phyloP scores from a whole-genome alignment of 345 rosid genomes.

The Balakata baccata region DNA sequence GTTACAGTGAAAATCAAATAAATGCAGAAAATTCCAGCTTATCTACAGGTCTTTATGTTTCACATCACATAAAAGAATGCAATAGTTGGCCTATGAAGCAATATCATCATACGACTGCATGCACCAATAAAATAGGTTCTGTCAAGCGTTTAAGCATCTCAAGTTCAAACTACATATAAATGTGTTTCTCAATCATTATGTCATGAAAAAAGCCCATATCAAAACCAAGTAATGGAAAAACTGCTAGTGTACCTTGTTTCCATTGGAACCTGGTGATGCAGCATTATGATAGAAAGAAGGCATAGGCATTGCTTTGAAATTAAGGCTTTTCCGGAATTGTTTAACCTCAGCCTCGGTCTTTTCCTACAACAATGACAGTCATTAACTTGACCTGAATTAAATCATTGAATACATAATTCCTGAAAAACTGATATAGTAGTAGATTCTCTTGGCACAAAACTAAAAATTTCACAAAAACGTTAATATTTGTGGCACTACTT shows the following conservation, averaged over 20 bases:
- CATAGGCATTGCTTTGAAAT: constrained; percentile 85
- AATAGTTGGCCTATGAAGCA: neutral
- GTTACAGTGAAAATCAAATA: neutral
- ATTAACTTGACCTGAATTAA: neutral
- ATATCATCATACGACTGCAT: neutral
- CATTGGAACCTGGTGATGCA: constrained; percentile 28
- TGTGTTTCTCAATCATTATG: neutral
- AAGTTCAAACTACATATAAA: neutral
- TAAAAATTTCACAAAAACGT: neutral
- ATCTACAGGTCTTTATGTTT: neutral
- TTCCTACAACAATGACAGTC: constrained; percentile 43
- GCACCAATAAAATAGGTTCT: neutral
- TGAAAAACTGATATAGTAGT: neutral
- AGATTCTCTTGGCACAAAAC: neutral
- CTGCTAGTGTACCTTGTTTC: constrained; percentile 49
- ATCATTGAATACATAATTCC: neutral
- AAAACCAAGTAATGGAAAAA: constrained; percentile 10
- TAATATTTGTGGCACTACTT: neutral
- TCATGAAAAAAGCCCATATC: neutral
- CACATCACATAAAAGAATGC: neutral
- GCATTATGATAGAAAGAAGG: constrained; percentile 68
- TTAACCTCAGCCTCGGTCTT: constrained; percentile 61
- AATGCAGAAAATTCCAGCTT: neutral
- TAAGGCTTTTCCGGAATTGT: constrained; percentile 63
- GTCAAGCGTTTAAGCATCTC: neutral